Base-by-base conservation (phyloP, 2,329 filamentous ascomycete species). In the Hypoxylon sp. region DNA sequence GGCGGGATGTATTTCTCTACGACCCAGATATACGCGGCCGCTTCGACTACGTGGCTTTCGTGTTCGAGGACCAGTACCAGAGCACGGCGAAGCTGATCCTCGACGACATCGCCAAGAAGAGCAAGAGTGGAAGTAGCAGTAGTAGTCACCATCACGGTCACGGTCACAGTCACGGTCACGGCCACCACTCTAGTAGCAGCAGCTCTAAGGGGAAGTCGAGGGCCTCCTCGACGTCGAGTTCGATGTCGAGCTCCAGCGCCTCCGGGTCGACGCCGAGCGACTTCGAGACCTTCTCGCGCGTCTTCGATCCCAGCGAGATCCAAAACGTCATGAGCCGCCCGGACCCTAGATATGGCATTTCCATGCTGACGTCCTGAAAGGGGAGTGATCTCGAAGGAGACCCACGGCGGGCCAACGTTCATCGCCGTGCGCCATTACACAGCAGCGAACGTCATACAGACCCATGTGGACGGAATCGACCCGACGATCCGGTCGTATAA, bases 1-100 rank as follows among this genome's bases (percentile, higher is more conserved):
- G 89, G 89, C 82, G 87, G 46, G 88, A 91, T 67, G 80, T 89
- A 9, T 81, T 90, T 44, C 80, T 89, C 44, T 87, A 86, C 74
- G 87, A 89, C 65, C 83, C 85, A 0, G 87, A 89, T 60, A 83
- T 91, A 36, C 81, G 85, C 12, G 87, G 88, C 16, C 85, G 87
- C 61, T 88, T 91, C 71, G 76, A 81, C 54, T 84, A 86, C 68
- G 85, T 90, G 30, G 82, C 87, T 4, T 91, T 91, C 73, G 85
- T 87, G 11, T 90, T 91, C 67, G 87, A 90, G 68, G 85, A 89
- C 61, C 77, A 80, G 3, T 72, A 75, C 49, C 83, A 86, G 73
- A 86, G 82, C 77, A 87, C 85, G 0, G 76, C 79, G n/a, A 79
- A 80, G 54, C 73, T 84, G 65, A 85, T 88, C 62, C 76, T 82